Base-by-base conservation (phyloP, 495 filamentous ascomycete species). In the Aspergillus biplanus region DNA sequence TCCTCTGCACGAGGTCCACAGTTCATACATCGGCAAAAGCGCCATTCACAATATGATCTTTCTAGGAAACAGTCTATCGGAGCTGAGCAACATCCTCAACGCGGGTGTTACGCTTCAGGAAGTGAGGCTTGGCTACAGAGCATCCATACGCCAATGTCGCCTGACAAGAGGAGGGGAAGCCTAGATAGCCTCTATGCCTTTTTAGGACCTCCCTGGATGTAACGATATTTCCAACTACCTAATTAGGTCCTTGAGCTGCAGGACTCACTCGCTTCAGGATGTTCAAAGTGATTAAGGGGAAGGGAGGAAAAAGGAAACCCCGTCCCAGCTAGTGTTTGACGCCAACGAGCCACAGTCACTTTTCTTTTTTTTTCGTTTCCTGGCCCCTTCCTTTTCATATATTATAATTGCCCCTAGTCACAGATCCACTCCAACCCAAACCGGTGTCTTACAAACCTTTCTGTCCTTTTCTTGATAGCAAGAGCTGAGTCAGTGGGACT, bases 61-160 rank as follows among this genome's bases (percentile, higher is more conserved):
- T 49, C 33, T 11, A 47, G 33, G 44, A 31, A 57, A 39, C 49
- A 33, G 49, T 53, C 37, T 18, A 55, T 50, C 59, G 18, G 58
- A 34, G 32, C 60, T 65, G 66, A 63, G 62, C 62, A 65, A 68
- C 62, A 59, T 31, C n/a, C 32, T 52, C 15, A 56, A 56, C n/a
- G 56, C 64, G 64, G 67, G 67, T 69, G 64, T 66, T 35, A 69
- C 67, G 59, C 56, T 55, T 15, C 18, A 33, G 50, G 35, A 27
- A 65, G 65, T 56, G 52, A 59, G 62, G 65, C 61, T 53, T 64
- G 55, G 52, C 47, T 33, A 46, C 27, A 67, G n/a, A 13, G 34
- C 27, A 60, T 61, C 54, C 54, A 49, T 54, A 59, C 62, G 39
- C 46, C n/a, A 33, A 56, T 57, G 61, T 63, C 61, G 65, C 61